Evolutionary conservation across 2,329 filamentous ascomycete species (phyloP).

Genomic region (Phaeomoniella chlamydospora): DNA sequence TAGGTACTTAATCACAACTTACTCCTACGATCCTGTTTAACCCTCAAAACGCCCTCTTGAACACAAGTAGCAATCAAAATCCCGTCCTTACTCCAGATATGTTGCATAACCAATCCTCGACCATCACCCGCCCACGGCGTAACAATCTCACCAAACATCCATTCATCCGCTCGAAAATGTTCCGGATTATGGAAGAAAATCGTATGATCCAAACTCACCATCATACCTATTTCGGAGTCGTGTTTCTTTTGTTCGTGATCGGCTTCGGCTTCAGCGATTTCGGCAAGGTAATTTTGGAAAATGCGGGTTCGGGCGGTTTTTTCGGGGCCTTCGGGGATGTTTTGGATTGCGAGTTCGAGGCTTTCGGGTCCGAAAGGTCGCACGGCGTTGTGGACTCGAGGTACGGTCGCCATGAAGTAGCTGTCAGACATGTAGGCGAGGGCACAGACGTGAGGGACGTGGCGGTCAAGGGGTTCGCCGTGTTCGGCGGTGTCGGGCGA

Average conservation of each 20-base stretch:
- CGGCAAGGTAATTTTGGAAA: neutral
- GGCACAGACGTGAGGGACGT: constrained; percentile 44
- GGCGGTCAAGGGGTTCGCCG: constrained; percentile 8
- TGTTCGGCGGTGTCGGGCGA: neutral
- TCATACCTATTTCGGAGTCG: constrained; percentile 25
- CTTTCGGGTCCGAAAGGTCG: constrained; percentile 45
- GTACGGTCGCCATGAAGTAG: constrained; percentile 84
- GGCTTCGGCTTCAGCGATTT: constrained; percentile 2
- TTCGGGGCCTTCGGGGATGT: constrained; percentile 19
- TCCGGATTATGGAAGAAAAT: constrained; percentile 37
- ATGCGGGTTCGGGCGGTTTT: constrained; percentile 2
- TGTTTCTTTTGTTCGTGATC: constrained; percentile 3
- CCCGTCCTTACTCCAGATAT: constrained; percentile 34
- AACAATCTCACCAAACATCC: constrained; percentile 34
- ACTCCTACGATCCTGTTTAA: constrained; percentile 24
- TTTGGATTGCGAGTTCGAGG: constrained; percentile 21
- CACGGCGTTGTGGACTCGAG: constrained; percentile 67
- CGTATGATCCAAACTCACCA: constrained; percentile 35
- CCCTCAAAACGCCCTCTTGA: constrained; percentile 33
- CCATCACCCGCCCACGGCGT: constrained; percentile 37
- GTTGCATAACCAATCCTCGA: constrained; percentile 31
- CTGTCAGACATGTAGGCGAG: constrained; percentile 87
- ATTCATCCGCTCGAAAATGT: constrained; percentile 33
- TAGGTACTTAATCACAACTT: too few relatives aligned
- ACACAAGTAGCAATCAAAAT: constrained; percentile 33